Evolutionary conservation across 1,284 basidiomycete species (phyloP).

Genomic region (Ceratobasidium sp.): DNA sequence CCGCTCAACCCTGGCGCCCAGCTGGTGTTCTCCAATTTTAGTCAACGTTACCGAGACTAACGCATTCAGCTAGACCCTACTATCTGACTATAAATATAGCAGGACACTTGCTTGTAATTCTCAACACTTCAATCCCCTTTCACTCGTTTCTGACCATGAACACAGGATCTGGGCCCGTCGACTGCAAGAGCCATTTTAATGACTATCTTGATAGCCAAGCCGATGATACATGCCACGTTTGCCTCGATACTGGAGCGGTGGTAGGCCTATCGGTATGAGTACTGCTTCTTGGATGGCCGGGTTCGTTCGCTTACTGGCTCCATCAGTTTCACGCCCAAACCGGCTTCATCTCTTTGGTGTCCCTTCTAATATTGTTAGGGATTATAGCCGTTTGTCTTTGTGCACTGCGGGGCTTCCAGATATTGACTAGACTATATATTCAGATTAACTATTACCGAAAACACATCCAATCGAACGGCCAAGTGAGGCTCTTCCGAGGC

Average conservation of each 20-base stretch:
- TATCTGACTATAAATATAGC: conserved; percentile 2
- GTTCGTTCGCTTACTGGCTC: neutral
- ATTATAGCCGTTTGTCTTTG: conserved; percentile 14
- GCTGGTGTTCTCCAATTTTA: too few relatives aligned
- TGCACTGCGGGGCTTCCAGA: neutral
- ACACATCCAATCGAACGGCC: neutral
- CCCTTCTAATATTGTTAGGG: conserved; percentile 12
- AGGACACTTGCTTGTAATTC: neutral
- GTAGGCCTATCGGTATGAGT: conserved; percentile 25
- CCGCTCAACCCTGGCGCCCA: too few relatives aligned
- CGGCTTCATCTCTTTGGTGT: conserved; percentile 24
- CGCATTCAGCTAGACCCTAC: neutral
- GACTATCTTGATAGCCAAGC: conserved; percentile 10
- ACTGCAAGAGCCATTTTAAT: conserved; percentile 18
- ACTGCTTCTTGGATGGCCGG: neutral
- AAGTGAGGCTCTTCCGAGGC: conserved; percentile 23
- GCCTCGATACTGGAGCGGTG: conserved; percentile 36
- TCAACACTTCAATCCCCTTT: neutral
- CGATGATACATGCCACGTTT: conserved; percentile 34
- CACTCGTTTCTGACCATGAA: conserved; percentile 5
- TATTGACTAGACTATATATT: neutral
- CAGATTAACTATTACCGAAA: conserved; percentile 19
- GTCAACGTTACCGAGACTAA: too few relatives aligned
- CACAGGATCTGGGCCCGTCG: conserved; percentile 10
- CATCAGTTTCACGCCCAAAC: conserved; percentile 36